Evolutionary conservation across 495 filamentous ascomycete species (phyloP), one percentile per base, ranked within the genome.

Genomic region (Xylaria scruposa): DNA sequence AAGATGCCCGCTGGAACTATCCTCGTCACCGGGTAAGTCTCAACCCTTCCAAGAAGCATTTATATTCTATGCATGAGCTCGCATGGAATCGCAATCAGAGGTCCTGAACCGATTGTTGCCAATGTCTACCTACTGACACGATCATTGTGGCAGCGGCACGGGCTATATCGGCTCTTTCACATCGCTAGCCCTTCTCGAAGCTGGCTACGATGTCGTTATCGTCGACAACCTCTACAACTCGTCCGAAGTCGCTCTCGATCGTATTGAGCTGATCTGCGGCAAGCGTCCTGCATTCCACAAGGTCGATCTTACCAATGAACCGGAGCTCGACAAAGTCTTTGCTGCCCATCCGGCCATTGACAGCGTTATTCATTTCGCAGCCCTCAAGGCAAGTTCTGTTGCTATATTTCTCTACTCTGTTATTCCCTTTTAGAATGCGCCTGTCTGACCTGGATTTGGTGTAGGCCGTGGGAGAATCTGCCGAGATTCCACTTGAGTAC

Each of bases 81-180:
- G 67, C 31, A 61, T 36, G 12, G 53, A 46, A 42, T 46, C 29
- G 66, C 66, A 24, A 29, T 24, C 7, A 29, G 42, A 60, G 13
- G 8, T 24, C 19, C 33, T 44, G 56, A 38, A n/a, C 49, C n/a
- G 42, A 5, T 72, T 64, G 74, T 61, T 61, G 61, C 72, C 71
- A 56, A 56, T 70, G 71, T 47, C 42, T 33, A 19, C 19, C 58
- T 60, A 31, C 72, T 75, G 47, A 78, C 53, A 12, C 51, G 40
- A 44, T 68, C 71, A 59, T 72, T 56, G 61, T 12, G 42, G 60
- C 80, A 99, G 96, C 85, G 96, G 96, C 75, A 96, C 94, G 70
- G 96, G 96, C 85, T 99, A 99, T 87, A 99, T 99, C 81, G 96
- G 96, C 75, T 99, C 96, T 51, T 98, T 98, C 88, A 99, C 96